These are phyloP conservation scores for Pholiota molesta DNA, from an alignment of 768 basidiomycete genomes.

Conservation along the genomic window DNA sequence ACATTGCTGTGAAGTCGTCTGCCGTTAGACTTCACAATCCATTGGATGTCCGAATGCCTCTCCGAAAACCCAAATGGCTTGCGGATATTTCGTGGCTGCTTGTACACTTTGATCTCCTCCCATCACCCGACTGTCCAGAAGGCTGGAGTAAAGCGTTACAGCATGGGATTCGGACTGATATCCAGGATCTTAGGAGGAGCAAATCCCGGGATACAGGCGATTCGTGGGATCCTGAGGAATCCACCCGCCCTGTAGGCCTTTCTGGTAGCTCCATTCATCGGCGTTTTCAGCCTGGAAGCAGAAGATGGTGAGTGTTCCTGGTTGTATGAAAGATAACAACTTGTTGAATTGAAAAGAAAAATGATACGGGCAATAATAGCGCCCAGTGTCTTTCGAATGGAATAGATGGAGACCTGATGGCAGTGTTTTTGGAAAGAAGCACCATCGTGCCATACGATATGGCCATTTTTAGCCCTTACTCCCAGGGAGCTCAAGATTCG, in stretches of 20 bases:
- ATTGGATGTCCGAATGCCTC: background rate
- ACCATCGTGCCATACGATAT: too few relatives aligned
- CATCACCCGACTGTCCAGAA: background rate
- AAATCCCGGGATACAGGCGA: slow-evolving; percentile 65
- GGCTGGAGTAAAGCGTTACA: background rate
- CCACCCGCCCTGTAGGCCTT: slow-evolving; percentile 76
- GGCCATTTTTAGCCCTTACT: too few relatives aligned
- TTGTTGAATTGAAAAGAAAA: background rate
- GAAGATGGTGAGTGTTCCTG: background rate
- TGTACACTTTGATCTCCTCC: background rate
- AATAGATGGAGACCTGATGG: too few relatives aligned
- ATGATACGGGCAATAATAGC: background rate
- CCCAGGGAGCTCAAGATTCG: too few relatives aligned
- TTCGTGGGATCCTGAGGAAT: slow-evolving; percentile 73
- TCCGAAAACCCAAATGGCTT: background rate
- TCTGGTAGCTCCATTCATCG: slow-evolving; percentile 79
- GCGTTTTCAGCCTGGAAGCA: slow-evolving; percentile 49
- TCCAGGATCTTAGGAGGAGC: slow-evolving; percentile 33
- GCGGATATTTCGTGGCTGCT: background rate
- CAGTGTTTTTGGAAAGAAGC: too few relatives aligned
- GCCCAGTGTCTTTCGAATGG: too few relatives aligned
- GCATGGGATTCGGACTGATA: background rate
- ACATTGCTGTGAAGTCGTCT: background rate
- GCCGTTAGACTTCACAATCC: background rate
- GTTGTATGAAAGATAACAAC: background rate